Evolutionary conservation across 2,329 filamentous ascomycete species (phyloP), one percentile per base, ranked within the genome.

Genomic region (Trichophyton equinum): DNA sequence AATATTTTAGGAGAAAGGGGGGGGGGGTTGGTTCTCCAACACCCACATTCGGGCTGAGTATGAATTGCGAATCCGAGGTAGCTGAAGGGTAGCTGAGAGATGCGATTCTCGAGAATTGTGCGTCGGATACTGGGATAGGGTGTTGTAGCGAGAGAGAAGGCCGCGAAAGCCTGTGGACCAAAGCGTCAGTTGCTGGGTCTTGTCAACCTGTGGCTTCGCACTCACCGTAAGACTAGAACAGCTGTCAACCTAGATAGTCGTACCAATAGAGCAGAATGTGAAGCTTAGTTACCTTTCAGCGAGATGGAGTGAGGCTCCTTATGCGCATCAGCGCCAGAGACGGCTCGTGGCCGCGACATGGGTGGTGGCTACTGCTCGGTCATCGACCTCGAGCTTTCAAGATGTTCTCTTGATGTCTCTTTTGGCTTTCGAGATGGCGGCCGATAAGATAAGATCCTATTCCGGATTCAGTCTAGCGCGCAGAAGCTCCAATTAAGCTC

Each of bases 291-390:
- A 78, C 76, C 88, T 77, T 91, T 92, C 59, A 91, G 77, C 58
- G 87, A 91, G 53, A 91, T 83, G 20, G 85, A 84, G 74, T 91
- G 88, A 42, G 88, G 87, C 74, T 91, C 88, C 73, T 89, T 89
- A 13, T 73, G 72, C 56, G 68, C 72, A 49, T 78, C 76, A 56
- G 75, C 74, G 13, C 71, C 68, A 15, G 75, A 77, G 53, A 72
- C 68, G 58, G 75, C 73, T 62, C 76, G 71, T 59, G 74, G 68
- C 33, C 75, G 75, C 65, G 75, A 71, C 76, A 78, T 78, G 25
- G 55, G 27, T 20, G 51, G 25, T 5, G 25, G 15, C 33, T 55
- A n/a, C 51, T 22, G 8, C 27, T 33, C 22, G 13, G 22, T 51
- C 46, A 51, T 5, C 20, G 15, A 51, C 25, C 3, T 18, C 11